Base-by-base conservation (phyloP, 805 yeast species). In the Maudiozyma serrabonitensis region DNA sequence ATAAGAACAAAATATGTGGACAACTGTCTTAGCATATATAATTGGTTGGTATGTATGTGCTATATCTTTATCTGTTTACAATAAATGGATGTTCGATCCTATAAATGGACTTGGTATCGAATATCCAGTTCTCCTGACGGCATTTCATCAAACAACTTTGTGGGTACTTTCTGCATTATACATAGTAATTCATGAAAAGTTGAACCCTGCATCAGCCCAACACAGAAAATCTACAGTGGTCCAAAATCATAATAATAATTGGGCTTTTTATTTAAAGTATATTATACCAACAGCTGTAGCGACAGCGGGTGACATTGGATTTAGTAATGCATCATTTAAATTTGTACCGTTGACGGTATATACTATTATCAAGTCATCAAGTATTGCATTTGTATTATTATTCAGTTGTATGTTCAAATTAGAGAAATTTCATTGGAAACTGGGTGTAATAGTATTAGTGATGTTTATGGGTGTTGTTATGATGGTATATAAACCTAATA, bases 71-170 rank as follows among this genome's bases (percentile, higher is more conserved):
- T 82, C 90, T 8, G 66, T 87, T 31, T 93, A 91, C 70, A 93
- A 93, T 72, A 90, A 90, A 69, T 89, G 97, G 97, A 91, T 91
- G 97, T 93, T 91, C 70, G 90, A 91, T 39, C 68, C 69, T 0
- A 63, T 67, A 6, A 74, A 76, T 9, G 84, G 87, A 18, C 71
- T 90, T 49, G 79, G 86, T 61, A 83, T 93, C 58, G 78, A 80
- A 32, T 93, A 81, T 62, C 99, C 99, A 1, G 76, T 93, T 21
- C 69, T 90, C 28, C 79, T 90, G 47, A 93, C 99, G 0, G 73
- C 90, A 4, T 75, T 82, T 57, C 99, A 93, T 69, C 98, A 93
- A 69, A 61, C 83, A 26, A 76, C 88, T 41, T 70, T 85, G 51
- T 48, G 71, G 42, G 60, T 85, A 35, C 77, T 91, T 47, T 63